Evolutionary conservation across 805 yeast genomes (phyloP), one percentile per base, ranked within the genome.

Genomic region (Cyberlindnera mississippiensis): DNA sequence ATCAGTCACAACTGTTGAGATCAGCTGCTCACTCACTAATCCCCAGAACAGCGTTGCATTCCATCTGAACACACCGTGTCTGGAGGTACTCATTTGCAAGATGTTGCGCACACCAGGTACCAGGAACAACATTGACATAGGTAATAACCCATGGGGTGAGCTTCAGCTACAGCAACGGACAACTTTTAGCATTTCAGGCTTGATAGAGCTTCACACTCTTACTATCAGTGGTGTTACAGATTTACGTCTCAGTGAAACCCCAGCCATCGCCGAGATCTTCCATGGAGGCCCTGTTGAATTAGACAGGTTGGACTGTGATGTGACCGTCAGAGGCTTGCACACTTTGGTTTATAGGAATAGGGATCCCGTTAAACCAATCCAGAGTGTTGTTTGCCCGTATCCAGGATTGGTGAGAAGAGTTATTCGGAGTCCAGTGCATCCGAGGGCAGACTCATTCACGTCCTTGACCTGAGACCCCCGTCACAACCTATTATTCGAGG

Each of bases 231-330:
- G 46, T 11, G 28, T 37, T 3, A 38, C 33, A 3, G 43, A 37
- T n/a, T 8, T 45, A 11, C 24, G 19, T 4, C 29, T 45, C 8
- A 4, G 15, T 5, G 28, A 46, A 6, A 29, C 41, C 5, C 46
- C 49, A 11, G 11, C 16, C 2, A 11, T 46, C 13, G 9, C n/a
- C 2, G 40, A 42, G 8, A 34, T 46, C n/a, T 18, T 20, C 14
- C 49, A 46, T 31, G 49, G 49, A n/a, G 49, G 49, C 3, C n/a
- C 14, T 10, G 40, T n/a, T 10, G 46, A 42, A 15, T 28, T 46
- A 33, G 39, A 37, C 12, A 42, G 14, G 11, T 28, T 46, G n/a
- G 49, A 46, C 14, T 38, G 40, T 37, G 49, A 46, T 41, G 44
- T 11, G 10, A 33, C 46, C 3, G 39, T 46, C 2, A 20, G 24